Base-by-base conservation (phyloP, 2,329 filamentous ascomycete genomes). In the Sclerotinia nivalis region DNA sequence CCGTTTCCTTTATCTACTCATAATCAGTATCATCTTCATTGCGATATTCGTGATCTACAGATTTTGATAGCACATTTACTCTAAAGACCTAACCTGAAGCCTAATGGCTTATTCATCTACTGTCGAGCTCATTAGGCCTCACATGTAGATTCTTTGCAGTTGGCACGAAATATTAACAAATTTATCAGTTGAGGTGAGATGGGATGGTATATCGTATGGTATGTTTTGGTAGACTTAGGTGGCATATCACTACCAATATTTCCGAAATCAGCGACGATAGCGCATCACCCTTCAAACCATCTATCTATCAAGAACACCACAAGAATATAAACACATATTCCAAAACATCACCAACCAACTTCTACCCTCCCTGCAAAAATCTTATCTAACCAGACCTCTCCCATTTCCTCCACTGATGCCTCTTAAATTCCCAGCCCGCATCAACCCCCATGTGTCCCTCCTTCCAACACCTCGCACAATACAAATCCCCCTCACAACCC, bases 391-490 rank as follows among this genome's bases (percentile, higher is more conserved):
- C 75, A 73, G 75, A 66, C 78, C 76, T 82, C 52, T 80, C 81
- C 76, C 87, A 90, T 72, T 85, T 85, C 64, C 91, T 86, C 73
- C 89, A 91, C 73, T 84, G 84, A 76, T 97, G 93, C 0, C 83
- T 85, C 70, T 86, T 83, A 78, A 93, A 91, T 70, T 94, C 92
- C 61, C 86, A 89, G 0, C 88, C 88, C 0, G 91, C 92, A 58
- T 84, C 83, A 0, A 89, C 88, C 0, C 91, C 89, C 47, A 87
- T 82, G 76, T 96, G 93, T 79, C 93, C 93, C 76, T 95, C 92
- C 71, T 84, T 86, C 93, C 93, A 97, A 82, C 93, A 96, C 22
- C 86, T 82, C 31, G 84, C 83, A 78, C 93, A 97, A 78, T 95
- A 96, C 54, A 93, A 82, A 73, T 94, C 86, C 1, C 82, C 83